These are phyloP conservation scores for Colletotrichum tofieldiae DNA, from an alignment of 2,329 filamentous ascomycete genomes.

Conservation along the genomic window DNA sequence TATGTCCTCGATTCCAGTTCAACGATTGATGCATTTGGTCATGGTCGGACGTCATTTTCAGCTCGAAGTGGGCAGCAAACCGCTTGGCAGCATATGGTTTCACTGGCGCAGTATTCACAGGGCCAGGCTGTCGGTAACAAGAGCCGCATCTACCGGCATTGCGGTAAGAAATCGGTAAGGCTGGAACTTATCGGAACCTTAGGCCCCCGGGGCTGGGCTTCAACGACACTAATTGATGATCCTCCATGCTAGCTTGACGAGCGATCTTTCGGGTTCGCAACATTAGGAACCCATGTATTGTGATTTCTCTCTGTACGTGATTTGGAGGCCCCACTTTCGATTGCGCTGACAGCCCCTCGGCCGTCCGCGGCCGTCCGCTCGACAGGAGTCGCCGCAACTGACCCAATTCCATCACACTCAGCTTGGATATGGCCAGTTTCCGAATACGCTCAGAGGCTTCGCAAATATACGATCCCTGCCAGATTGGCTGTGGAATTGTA, in stretches of 20 bases:
- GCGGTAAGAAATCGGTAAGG: background rate
- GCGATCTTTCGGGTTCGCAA: background rate
- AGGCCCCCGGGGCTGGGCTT: background rate
- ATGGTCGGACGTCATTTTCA: too few species aligned
- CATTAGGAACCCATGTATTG: background rate
- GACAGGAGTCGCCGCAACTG: background rate
- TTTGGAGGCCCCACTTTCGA: background rate
- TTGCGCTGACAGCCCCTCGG: slow-evolving; percentile 12
- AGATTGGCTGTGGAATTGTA: background rate
- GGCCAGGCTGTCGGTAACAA: background rate
- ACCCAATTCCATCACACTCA: background rate
- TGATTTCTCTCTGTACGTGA: background rate
- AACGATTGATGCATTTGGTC: too few species aligned
- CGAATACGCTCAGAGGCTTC: background rate
- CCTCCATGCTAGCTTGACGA: background rate
- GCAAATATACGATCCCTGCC: background rate
- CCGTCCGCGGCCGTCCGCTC: slow-evolving; percentile 27
- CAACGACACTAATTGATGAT: background rate
- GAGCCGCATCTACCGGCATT: background rate
- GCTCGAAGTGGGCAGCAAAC: too few species aligned
- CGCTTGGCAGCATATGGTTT: too few species aligned
- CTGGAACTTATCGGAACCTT: background rate
- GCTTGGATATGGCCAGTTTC: background rate
- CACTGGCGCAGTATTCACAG: too few species aligned
- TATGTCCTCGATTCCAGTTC: too few species aligned